A percentile compares a stretch with the other conserved stretches of the same genome.
phyloP scores from a whole-genome alignment of 139 green algal genomes.

The Coccomyxa sp. region DNA sequence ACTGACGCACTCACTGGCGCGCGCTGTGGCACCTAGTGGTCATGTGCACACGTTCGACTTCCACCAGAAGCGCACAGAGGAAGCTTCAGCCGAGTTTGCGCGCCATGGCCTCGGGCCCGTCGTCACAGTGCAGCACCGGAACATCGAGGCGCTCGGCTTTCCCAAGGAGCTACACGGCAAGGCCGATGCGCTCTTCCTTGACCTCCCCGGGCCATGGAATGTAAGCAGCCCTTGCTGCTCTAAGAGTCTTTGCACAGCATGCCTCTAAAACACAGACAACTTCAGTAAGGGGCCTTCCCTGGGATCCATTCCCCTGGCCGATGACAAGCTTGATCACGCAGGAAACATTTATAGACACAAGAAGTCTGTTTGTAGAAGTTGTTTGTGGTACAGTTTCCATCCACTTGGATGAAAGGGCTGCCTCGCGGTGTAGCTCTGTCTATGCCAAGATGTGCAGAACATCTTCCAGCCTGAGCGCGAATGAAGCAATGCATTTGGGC shows the following conservation, averaged over 20 bases:
- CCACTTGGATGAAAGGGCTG: too few species aligned
- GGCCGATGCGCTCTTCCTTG: conserved; percentile 84
- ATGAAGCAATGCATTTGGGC: background rate
- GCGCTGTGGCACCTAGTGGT: conserved; percentile 79
- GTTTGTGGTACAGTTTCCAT: too few species aligned
- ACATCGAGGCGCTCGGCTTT: conserved; percentile 87
- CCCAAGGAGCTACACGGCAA: conserved; percentile 48
- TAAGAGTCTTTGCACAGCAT: background rate
- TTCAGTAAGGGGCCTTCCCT: too few species aligned
- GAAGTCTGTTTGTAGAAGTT: too few species aligned
- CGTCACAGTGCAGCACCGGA: conserved; percentile 55
- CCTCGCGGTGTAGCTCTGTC: too few species aligned
- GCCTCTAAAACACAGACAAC: too few species aligned
- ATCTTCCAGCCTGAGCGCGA: too few species aligned
- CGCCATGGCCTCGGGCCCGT: conserved; percentile 36
- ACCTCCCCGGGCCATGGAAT: conserved; percentile 88
- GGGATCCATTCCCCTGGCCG: too few species aligned
- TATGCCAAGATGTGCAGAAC: too few species aligned
- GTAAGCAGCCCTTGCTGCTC: conserved; percentile 25
- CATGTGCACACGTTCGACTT: conserved; percentile 96
- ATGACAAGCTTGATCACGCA: too few species aligned
- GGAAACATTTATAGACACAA: too few species aligned
- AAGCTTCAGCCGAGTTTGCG: conserved; percentile 52
- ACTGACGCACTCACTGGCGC: conserved; percentile 83
- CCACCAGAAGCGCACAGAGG: conserved; percentile 52